These are phyloP conservation scores for Pterocarpus macrocarpus DNA, from an alignment of 306 rosid species.

Conservation along the genomic window DNA sequence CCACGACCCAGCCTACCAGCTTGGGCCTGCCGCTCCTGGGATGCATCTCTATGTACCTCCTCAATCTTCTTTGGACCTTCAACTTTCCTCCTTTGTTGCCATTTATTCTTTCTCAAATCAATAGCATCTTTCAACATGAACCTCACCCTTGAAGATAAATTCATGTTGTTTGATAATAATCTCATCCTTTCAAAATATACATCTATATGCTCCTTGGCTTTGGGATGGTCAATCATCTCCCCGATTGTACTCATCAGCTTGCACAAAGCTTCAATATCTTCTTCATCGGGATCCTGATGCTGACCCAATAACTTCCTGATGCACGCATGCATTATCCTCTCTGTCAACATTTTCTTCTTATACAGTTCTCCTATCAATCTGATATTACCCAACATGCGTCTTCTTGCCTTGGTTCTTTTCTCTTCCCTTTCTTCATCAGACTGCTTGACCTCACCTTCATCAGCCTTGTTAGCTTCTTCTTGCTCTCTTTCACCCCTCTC, in stretches of 20 bases:
- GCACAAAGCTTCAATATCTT: conserved; percentile 93
- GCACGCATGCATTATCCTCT: conserved; percentile 93
- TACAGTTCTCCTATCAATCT: conserved; percentile 92
- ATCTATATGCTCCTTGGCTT: conserved; percentile 88
- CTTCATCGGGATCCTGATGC: conserved; percentile 86
- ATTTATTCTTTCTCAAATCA: conserved; percentile 88
- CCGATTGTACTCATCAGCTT: conserved; percentile 98
- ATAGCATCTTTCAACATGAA: conserved; percentile 93
- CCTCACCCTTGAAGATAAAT: conserved; percentile 86
- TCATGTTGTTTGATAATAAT: conserved; percentile 76
- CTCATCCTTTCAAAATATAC: conserved; percentile 75
- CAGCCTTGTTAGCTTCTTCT: conserved; percentile 90
- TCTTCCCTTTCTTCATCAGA: conserved; percentile 82
- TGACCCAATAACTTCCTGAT: conserved; percentile 84
- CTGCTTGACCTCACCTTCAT: conserved; percentile 80
- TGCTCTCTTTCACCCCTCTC: conserved; percentile 97
- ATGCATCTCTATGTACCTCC: conserved; percentile 97
- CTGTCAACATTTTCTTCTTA: conserved; percentile 94
- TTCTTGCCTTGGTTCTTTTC: conserved; percentile 80
- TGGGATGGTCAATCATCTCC: conserved; percentile 90
- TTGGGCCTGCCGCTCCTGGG: conserved; percentile 91
- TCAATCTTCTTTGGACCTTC: conserved; percentile 99
- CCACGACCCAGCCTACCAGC: conserved; percentile 81
- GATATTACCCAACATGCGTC: conserved; percentile 96
- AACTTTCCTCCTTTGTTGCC: conserved; percentile 95